Percentiles rank a stretch among this genome's conserved stretches.
Evolutionary conservation across 2,329 filamentous ascomycete genomes (phyloP).

Genomic region (Aspergillus fischeri): DNA sequence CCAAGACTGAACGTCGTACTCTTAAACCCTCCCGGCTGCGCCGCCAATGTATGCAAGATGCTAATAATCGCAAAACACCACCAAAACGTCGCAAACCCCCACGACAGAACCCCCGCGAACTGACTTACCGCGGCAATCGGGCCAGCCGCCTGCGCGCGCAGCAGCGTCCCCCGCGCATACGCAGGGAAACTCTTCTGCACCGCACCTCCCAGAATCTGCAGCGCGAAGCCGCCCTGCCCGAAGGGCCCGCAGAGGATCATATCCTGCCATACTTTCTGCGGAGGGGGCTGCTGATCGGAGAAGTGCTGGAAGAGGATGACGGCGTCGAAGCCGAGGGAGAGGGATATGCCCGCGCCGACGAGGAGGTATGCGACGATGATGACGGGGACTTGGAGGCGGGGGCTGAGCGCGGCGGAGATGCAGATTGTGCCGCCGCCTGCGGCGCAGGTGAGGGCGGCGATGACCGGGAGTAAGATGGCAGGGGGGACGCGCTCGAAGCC

Average conservation of each 20-base stretch:
- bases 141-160: constrained; percentile 30
- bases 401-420: constrained; percentile 20
- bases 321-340: constrained; percentile 30
- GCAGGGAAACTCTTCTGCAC: constrained; percentile 28
- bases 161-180: constrained; percentile 30
- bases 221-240: constrained; percentile 38
- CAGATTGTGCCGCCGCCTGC: constrained; percentile 38
- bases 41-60: constrained; percentile 25
- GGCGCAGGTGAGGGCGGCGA: constrained; percentile 38
- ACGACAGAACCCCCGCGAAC: constrained; percentile 36
- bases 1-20: constrained; percentile 26
- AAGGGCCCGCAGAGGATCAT: constrained; percentile 42
- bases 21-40: constrained; percentile 17
- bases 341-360: constrained; percentile 30
- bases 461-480: constrained; percentile 35
- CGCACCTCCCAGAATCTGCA: constrained; percentile 35
- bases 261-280: constrained; percentile 30
- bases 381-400: constrained; percentile 32
- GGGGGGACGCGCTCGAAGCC: constrained; percentile 33
- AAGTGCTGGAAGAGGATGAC: constrained; percentile 34
- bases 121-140: constrained; percentile 33
- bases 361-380: constrained; percentile 42
- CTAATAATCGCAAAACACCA: constrained; percentile 38
- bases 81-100: constrained; percentile 42
- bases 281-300: constrained; percentile 16